Evolutionary conservation across 2,329 filamentous ascomycete genomes (phyloP).

Genomic region (Xenosphaeropsis pyriputrescens): DNA sequence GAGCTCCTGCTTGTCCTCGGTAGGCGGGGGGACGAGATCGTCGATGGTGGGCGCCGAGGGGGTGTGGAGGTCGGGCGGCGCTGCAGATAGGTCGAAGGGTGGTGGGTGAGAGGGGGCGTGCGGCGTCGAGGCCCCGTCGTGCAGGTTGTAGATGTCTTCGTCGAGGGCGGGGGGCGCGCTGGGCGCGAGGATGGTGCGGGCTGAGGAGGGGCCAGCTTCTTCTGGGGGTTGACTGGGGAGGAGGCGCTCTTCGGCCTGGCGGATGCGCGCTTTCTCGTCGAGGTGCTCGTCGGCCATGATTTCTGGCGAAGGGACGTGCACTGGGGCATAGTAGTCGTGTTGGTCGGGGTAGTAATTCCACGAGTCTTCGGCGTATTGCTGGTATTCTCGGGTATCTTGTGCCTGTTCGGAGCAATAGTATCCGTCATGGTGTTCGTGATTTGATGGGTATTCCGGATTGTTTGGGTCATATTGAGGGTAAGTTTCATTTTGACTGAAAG

Average conservation of each 20-base stretch:
- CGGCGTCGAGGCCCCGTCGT: conserved; percentile 20
- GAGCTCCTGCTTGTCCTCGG: conserved; percentile 59
- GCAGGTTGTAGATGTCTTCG: conserved; percentile 36
- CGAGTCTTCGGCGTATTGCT: conserved; percentile 9
- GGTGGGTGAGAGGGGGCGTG: conserved; percentile 3
- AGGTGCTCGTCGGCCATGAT: conserved; percentile 43
- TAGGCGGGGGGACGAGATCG: conserved; percentile 9
- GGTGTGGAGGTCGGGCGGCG: conserved; percentile 2
- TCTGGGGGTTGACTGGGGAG: conserved; percentile 66
- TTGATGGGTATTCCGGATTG: conserved; percentile 1
- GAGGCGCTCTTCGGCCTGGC: conserved; percentile 62
- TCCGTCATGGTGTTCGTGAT: conserved; percentile 15
- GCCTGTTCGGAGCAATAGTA: neutral
- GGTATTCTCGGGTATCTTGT: conserved; percentile 12
- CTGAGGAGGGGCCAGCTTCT: conserved; percentile 27
- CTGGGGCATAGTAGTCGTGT: conserved; percentile 20
- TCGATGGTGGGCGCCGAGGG: conserved; percentile 11
- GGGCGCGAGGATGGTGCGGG: conserved; percentile 17
- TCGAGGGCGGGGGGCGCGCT: conserved; percentile 27
- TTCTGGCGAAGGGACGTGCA: conserved; percentile 45
- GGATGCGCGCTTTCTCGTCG: conserved; percentile 70
- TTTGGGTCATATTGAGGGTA: neutral
- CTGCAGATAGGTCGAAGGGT: conserved; percentile 2
- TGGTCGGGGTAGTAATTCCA: conserved; percentile 10
- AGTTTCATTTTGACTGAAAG: neutral